Percentiles rank a stretch among this genome's conserved stretches.
Evolutionary conservation across 1,284 basidiomycete species (phyloP).

Genomic region (Cryptococcus deneoformans): DNA sequence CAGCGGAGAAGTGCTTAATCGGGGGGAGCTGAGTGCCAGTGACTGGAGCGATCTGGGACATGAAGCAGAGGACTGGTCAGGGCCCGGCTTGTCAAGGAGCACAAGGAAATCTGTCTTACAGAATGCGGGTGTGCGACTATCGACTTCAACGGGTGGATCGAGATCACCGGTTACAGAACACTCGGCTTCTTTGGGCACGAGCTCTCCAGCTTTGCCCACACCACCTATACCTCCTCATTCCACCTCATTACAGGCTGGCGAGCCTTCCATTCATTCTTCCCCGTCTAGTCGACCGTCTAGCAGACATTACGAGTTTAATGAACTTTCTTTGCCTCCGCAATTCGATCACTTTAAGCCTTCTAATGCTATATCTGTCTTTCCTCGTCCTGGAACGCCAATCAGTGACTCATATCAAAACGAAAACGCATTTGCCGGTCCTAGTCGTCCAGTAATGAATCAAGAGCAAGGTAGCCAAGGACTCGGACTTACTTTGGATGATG

Average conservation of each 20-base stretch:
- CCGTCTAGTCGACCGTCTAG: slow-evolving; percentile 11
- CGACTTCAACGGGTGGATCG: slow-evolving; percentile 19
- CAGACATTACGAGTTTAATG: slow-evolving; percentile 2
- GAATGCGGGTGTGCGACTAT: slow-evolving; percentile 5
- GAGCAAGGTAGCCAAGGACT: slow-evolving; percentile 16
- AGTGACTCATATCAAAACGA: not conserved
- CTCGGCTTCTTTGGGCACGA: slow-evolving; percentile 11
- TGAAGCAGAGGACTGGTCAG: slow-evolving; percentile 16
- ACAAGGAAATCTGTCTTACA: slow-evolving; percentile 3
- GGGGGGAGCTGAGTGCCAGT: slow-evolving; percentile 17
- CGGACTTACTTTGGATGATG: slow-evolving; percentile 23
- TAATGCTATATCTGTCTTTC: no score
- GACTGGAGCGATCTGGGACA: slow-evolving; percentile 29
- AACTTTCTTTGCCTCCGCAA: slow-evolving; percentile 1
- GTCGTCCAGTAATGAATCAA: not conserved
- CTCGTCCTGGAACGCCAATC: no score
- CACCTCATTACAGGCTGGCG: slow-evolving; percentile 4
- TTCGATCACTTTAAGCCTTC: slow-evolving; percentile 4
- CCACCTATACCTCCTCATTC: slow-evolving; percentile 9
- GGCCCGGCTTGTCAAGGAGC: slow-evolving; percentile 1
- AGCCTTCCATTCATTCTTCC: slow-evolving; percentile 7
- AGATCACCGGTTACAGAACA: slow-evolving; percentile 24
- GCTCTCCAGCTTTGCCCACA: slow-evolving; percentile 20
- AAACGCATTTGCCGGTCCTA: not conserved
- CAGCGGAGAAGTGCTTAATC: slow-evolving; percentile 24